Evolutionary conservation across 345 rosid genomes (phyloP), one percentile per base, ranked within the genome.

Genomic region (Salix udensis): DNA sequence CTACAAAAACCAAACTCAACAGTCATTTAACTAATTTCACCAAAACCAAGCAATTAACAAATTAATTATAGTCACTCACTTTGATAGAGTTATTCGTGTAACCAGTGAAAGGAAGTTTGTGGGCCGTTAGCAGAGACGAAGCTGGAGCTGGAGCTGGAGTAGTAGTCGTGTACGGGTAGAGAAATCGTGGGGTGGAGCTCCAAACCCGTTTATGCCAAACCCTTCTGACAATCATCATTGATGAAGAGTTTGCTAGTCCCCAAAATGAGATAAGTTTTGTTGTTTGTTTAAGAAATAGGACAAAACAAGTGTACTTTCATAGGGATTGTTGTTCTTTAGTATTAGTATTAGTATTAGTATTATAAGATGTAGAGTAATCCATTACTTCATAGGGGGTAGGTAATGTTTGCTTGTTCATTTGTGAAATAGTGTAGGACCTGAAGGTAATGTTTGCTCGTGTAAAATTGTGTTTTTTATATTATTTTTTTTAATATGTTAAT

Each of bases 211-310:
- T 74, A 67, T 72, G 91, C 68, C 65, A 79, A 55, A 81, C 69
- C 64, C 83, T 77, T 76, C 85, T 58, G 18, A 71, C 75, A 46
- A 85, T 81, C 86, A 84, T 85, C 72, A 34, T 83, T 40, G 39
- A 72, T 18, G 23, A 52, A 52, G 10, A 5, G n/a, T 0, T 52
- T 52, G 3, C 10, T 6, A 18, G 19, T 19, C 58, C 21, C 53
- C 2, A 50, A 5, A 52, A 52, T 52, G 23, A 2, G 10, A 52
- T n/a, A 52, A 52, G 7, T 7, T 50, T 52, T 52, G 58, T 50
- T 50, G 9, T 50, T 50, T 50, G 23, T 52, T 5, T 19, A 52
- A 6, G 58, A 19, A 18, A 5, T 0, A 16, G 5, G 55, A 50
- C 50, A 13, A 44, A 14, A 44, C 18, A 44, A 13, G 50, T 44